These are phyloP conservation scores for Dendrocalamus sinicus DNA, from an alignment of 176 grass and related monocot species.

Conservation along the genomic window DNA sequence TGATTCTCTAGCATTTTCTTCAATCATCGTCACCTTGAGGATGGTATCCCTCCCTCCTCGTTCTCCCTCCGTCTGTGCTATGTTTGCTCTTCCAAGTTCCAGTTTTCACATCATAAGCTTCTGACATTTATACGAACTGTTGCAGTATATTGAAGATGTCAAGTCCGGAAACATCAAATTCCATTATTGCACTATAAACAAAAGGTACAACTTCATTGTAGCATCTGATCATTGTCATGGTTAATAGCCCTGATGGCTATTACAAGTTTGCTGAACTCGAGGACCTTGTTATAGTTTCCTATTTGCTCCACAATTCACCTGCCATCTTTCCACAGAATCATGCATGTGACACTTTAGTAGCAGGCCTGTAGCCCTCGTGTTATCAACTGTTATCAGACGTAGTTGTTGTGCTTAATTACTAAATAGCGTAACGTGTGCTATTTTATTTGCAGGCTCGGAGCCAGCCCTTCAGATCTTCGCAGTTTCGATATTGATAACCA, in stretches of 20 bases:
- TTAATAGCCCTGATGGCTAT: not conserved
- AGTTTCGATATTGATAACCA: conserved; percentile 84
- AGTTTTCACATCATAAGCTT: conserved; percentile 10
- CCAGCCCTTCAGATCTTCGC: conserved; percentile 75
- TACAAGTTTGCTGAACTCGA: conserved; percentile 4
- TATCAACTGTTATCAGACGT: not conserved
- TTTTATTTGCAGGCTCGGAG: conserved; percentile 66
- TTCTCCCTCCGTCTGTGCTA: not conserved
- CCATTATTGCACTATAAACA: conserved; percentile 99
- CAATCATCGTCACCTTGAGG: conserved; percentile 89
- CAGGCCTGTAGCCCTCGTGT: not conserved
- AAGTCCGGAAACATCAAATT: conserved; percentile 77
- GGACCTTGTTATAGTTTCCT: not conserved
- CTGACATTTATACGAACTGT: conserved; percentile 5
- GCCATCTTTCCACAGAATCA: not conserved
- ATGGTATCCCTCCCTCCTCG: conserved; percentile 57
- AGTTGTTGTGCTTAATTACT: not conserved
- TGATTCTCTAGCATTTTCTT: conserved; percentile 95
- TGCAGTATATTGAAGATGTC: conserved; percentile 90
- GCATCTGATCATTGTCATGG: not conserved
- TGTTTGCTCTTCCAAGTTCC: not conserved
- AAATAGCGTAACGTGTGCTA: conserved; percentile 15
- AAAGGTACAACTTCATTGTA: conserved; percentile 57
- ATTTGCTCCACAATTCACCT: not conserved
- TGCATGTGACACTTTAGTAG: not conserved